Evolutionary conservation across 2,329 filamentous ascomycete species (phyloP), one percentile per base, ranked within the genome.

Genomic region (Colletotrichum higginsianum): DNA sequence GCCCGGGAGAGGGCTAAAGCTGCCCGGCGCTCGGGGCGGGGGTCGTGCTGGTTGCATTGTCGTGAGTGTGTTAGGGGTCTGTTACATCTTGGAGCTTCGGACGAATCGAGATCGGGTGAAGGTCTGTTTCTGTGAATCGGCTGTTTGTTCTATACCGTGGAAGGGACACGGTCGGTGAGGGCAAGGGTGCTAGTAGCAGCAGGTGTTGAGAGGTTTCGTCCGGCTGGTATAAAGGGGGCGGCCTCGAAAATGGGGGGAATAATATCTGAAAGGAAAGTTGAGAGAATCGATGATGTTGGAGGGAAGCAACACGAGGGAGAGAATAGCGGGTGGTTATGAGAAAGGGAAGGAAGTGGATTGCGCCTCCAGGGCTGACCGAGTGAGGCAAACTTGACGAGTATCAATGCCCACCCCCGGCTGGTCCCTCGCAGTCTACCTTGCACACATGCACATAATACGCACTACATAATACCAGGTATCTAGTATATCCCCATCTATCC

Each of bases 1-100:
- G 61, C 76, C 77, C 53, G 86, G 82, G 73, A 89, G 80, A 72
- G 88, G 86, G 71, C 87, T 86, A 82, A 90, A 90, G 83, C 86
- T 88, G 73, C 88, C 87, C 38, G 87, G 86, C 71, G 84, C 85
- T 73, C 86, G 83, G 56, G 84, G 82, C 70, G 82, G 81, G 82
- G 84, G 83, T 76, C 84, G 82, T 76, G 82, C 79, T 75, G 83
- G 83, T 78, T 87, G 86, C 86, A 88, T 88, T 77, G 78, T 83
- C 72, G 70, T 73, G 74, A 76, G 77, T 74, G 75, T 61, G 63
- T 74, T 72, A 75, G 70, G 77, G 70, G 75, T 75, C 77, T 79
- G 81, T 85, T 79, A 85, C 84, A 86, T 86, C 79, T 83, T 86
- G 80, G 77, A 76, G 58, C 46, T 73, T 71, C 57, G 71, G 71